Evolutionary conservation across 352 stramenopile species (phyloP).

Genomic region (Phytophthora hybrid): DNA sequence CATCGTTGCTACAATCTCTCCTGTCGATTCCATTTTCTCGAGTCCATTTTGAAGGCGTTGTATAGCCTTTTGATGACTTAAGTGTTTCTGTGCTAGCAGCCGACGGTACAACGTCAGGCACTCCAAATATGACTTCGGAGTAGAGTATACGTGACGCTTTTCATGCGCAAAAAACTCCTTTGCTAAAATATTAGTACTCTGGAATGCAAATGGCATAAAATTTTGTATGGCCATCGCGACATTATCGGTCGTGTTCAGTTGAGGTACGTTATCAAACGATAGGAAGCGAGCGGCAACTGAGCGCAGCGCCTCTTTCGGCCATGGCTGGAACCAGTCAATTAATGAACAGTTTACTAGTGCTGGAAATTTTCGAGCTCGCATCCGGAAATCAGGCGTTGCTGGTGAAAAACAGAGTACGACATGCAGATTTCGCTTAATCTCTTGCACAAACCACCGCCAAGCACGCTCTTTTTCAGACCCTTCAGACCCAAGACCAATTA

Average conservation of each 20-base stretch:
- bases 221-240: conserved; percentile 81
- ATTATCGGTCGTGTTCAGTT: conserved; percentile 22
- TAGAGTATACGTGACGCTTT: conserved; percentile 91
- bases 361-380: conserved; percentile 93
- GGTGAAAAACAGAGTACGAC: conserved; percentile 96
- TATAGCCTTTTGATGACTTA: conserved; percentile 68
- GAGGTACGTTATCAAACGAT: conserved; percentile 36
- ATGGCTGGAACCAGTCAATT: conserved; percentile 96
- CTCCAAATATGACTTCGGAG: conserved; percentile 94
- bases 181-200: conserved; percentile 91
- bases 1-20: conserved; percentile 91
- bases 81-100: conserved; percentile 79
- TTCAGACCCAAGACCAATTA: conserved; percentile 26
- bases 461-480: conserved; percentile 91
- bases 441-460: conserved; percentile 92
- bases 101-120: conserved; percentile 89
- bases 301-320: conserved; percentile 92
- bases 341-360: conserved; percentile 94
- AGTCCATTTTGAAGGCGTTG: conserved; percentile 88
- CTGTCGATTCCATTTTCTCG: conserved; percentile 91
- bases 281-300: conserved; percentile 92
- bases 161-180: conserved; percentile 83
- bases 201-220: conserved; percentile 95
- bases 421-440: conserved; percentile 94
- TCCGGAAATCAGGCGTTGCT: conserved; percentile 89